A percentile compares a stretch with the other conserved stretches of the same genome.
Conservation (phyloP, 257 asterid species). For the Solanum chiquidenum region DNA sequence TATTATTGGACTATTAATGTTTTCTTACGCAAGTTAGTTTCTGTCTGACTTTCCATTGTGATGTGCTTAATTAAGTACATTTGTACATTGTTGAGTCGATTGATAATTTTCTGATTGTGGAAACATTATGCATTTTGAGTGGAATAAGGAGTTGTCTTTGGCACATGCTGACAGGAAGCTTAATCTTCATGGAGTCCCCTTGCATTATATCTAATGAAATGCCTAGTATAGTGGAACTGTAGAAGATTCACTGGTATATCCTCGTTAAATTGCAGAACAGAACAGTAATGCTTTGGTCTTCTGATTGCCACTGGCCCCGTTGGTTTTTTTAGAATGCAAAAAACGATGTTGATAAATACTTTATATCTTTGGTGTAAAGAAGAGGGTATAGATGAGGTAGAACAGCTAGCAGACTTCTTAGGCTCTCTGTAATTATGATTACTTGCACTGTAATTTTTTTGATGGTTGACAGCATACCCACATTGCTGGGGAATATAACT, state of each 20-base stretch:
- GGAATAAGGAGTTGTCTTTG: neutral
- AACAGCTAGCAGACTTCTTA: too few species aligned
- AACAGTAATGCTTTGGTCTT: neutral
- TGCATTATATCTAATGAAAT: neutral
- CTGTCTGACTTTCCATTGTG: neutral
- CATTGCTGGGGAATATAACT: too few species aligned
- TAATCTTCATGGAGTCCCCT: neutral
- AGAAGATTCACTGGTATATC: neutral
- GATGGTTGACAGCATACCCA: too few species aligned
- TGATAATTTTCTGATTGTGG: neutral
- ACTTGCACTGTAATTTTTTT: too few species aligned
- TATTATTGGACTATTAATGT: neutral
- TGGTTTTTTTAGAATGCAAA: neutral
- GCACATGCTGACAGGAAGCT: neutral
- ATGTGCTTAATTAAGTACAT: neutral
- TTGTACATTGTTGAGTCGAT: neutral
- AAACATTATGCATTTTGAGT: neutral
- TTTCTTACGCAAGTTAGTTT: neutral
- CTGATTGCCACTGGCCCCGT: neutral
- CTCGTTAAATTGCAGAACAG: neutral
- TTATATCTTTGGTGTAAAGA: too few species aligned
- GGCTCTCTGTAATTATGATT: too few species aligned
- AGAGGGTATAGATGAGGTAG: too few species aligned
- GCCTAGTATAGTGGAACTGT: neutral
- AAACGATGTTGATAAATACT: neutral